phyloP scores from a whole-genome alignment of 495 filamentous ascomycete species.

The Aspergillus biplanus region DNA sequence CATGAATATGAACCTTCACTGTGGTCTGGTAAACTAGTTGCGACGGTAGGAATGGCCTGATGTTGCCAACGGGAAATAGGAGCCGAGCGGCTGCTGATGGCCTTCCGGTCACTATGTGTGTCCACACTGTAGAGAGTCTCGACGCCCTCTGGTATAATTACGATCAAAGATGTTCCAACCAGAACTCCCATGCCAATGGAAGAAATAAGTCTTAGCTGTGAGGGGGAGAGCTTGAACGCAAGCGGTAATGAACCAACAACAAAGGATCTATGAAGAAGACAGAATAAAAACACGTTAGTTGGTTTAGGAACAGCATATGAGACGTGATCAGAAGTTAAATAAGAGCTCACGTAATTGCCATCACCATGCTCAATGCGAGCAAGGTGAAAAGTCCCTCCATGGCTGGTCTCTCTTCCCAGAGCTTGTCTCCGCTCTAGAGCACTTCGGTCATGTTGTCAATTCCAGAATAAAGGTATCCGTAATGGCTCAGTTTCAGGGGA shows the following conservation, averaged over 20 bases:
- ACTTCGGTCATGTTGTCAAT: conserved; percentile 28
- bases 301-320: background rate
- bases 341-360: conserved; percentile 84
- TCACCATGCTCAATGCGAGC: conserved; percentile 83
- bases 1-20: conserved; percentile 5
- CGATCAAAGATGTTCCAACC: conserved; percentile 91
- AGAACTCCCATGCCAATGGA: conserved; percentile 93
- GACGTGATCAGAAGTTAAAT: background rate
- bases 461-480: conserved; percentile 11
- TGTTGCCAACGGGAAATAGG: conserved; percentile 36
- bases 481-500: background rate
- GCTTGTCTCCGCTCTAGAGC: conserved; percentile 31
- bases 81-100: conserved; percentile 34
- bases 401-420: conserved; percentile 33
- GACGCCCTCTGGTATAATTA: conserved; percentile 96
- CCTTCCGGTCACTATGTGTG: conserved; percentile 33
- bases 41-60: conserved; percentile 30
- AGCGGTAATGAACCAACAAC: conserved; percentile 91
- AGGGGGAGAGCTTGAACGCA: conserved; percentile 85
- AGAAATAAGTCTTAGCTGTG: conserved; percentile 85
- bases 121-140: conserved; percentile 81
- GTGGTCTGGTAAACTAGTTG: conserved; percentile 17
- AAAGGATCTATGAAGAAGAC: conserved; percentile 70
- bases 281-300: conserved; percentile 33
- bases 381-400: conserved; percentile 87